These are phyloP conservation scores for Diaporthe destruens DNA, from an alignment of 2,329 filamentous ascomycete genomes.

Conservation along the genomic window DNA sequence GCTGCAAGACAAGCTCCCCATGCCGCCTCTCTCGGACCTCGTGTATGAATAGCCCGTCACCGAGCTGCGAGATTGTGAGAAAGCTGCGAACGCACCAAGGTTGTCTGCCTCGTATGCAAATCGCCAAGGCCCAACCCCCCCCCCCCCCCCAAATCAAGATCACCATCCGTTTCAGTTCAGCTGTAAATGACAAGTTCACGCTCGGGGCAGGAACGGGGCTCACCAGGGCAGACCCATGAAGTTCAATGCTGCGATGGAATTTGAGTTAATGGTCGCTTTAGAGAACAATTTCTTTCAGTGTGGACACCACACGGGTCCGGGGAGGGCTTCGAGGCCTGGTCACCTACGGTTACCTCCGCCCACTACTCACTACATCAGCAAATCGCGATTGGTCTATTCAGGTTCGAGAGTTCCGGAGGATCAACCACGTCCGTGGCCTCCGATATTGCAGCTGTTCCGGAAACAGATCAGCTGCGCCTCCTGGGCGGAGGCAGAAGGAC, in stretches of 20 bases:
- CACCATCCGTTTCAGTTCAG: neutral
- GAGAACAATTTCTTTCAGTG: neutral
- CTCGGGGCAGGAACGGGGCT: neutral
- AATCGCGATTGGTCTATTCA: constrained; percentile 22
- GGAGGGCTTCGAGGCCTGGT: neutral
- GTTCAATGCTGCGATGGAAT: neutral
- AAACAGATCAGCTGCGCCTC: constrained; percentile 12
- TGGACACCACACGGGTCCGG: neutral
- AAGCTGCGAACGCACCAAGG: neutral
- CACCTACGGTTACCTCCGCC: constrained; percentile 23
- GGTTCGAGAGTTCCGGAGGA: constrained; percentile 2
- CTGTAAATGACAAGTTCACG: neutral
- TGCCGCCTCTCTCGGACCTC: neutral
- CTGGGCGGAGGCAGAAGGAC: neutral
- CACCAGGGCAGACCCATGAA: neutral
- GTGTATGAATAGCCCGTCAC: neutral
- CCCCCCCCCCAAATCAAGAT: neutral
- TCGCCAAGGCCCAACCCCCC: neutral
- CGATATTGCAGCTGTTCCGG: neutral
- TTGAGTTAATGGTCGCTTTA: neutral
- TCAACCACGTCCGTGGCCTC: constrained; percentile 21
- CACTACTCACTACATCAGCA: constrained; percentile 10
- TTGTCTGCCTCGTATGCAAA: neutral
- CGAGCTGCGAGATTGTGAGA: neutral
- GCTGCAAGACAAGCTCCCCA: constrained; percentile 2